Conservation (phyloP, 1,284 basidiomycete genomes). For the Rhizopogon parksii region DNA sequence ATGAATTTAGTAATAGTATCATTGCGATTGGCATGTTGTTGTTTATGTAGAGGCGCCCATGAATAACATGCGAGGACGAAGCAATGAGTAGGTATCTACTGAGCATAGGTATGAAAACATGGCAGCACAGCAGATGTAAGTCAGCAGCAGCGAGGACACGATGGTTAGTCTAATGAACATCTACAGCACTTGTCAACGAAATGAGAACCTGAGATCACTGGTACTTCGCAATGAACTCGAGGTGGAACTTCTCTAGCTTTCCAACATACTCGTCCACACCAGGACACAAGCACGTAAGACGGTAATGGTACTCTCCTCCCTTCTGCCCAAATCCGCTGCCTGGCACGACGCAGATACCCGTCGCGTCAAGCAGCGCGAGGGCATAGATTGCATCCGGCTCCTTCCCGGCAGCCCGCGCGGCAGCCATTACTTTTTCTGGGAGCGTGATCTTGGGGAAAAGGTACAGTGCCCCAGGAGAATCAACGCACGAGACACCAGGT, state of each 20-base stretch:
- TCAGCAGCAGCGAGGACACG: neutral
- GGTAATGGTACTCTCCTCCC: constrained; percentile 81
- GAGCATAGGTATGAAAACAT: neutral
- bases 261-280: constrained; percentile 86
- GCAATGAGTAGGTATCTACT: neutral
- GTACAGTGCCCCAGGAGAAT: constrained; percentile 87
- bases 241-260: constrained; percentile 82
- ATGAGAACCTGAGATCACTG: neutral
- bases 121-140: neutral
- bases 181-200: neutral
- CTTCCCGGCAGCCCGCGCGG: constrained; percentile 67
- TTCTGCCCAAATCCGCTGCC: constrained; percentile 91
- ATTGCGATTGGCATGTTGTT: neutral
- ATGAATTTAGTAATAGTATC: too few species aligned
- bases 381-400: constrained; percentile 86
- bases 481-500: constrained; percentile 78
- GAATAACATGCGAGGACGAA: constrained; percentile 1
- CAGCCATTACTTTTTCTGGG: constrained; percentile 64
- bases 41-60: neutral
- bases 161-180: neutral
- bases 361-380: constrained; percentile 75
- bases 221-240: constrained; percentile 70
- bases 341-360: constrained; percentile 90
- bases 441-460: constrained; percentile 76
- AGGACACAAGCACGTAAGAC: constrained; percentile 83